Evolutionary conservation across 345 rosid genomes (phyloP).

Genomic region (Moricandia moricandioides): DNA sequence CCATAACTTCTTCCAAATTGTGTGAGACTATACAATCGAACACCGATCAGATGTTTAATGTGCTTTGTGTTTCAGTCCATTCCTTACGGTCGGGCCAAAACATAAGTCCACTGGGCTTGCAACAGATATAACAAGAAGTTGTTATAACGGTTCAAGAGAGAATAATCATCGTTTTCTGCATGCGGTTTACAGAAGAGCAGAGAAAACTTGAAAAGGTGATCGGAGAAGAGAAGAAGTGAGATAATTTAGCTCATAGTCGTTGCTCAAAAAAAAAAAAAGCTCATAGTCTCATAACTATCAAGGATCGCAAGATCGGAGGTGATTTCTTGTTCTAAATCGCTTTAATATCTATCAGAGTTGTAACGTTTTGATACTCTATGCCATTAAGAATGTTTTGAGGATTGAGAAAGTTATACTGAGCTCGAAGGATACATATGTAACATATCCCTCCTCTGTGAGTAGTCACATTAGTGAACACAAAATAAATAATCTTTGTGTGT

Average conservation of each 20-base stretch:
- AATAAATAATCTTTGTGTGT: background rate
- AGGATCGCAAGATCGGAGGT: background rate
- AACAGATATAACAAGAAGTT: background rate
- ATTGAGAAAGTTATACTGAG: background rate
- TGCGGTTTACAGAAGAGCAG: background rate
- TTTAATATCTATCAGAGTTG: no score
- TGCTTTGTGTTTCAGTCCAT: background rate
- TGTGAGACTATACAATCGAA: background rate
- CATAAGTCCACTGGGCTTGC: background rate
- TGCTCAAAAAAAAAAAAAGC: no score
- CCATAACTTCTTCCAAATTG: background rate
- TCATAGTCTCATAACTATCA: background rate
- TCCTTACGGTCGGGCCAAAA: background rate
- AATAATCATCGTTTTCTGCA: background rate
- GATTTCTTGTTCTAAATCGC: background rate
- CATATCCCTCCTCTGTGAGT: background rate
- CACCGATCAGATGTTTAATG: background rate
- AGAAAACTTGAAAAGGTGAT: background rate
- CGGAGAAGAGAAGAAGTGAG: background rate
- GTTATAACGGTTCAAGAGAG: no score
- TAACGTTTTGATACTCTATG: no score
- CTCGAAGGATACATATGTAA: background rate
- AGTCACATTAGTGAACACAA: background rate
- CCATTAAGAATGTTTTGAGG: background rate
- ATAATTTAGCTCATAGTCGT: background rate